phyloP scores from a whole-genome alignment of 495 filamentous ascomycete species.

The Daldinia concentrica region DNA sequence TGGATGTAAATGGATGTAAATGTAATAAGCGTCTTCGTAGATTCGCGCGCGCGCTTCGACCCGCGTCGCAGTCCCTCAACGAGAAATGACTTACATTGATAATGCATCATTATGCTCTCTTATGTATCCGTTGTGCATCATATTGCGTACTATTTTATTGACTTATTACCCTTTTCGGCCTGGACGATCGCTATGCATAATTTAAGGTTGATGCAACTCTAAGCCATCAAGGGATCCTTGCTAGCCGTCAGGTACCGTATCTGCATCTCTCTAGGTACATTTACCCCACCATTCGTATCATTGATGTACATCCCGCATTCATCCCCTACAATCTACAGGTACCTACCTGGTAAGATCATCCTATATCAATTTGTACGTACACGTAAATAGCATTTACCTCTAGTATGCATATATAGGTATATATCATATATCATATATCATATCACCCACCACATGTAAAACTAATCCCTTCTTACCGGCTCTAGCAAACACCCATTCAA shows the following conservation, averaged over 20 bases:
- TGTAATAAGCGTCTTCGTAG: neutral
- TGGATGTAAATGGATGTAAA: too few species aligned
- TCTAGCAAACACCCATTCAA: too few species aligned
- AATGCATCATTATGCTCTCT: too few species aligned
- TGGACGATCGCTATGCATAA: conserved; percentile 7
- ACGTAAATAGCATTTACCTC: too few species aligned
- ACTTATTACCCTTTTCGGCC: conserved; percentile 25
- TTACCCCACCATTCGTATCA: conserved; percentile 19
- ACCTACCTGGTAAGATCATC: too few species aligned
- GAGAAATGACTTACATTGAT: conserved; percentile 1
- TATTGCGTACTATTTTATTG: conserved; percentile 18
- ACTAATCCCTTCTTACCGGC: too few species aligned
- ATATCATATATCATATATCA: too few species aligned
- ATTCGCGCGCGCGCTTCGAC: conserved; percentile 20
- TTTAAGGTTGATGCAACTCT: conserved; percentile 23
- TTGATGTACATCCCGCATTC: neutral
- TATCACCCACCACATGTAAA: too few species aligned
- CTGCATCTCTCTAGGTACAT: neutral
- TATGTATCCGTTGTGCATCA: conserved; percentile 15
- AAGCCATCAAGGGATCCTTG: conserved; percentile 15
- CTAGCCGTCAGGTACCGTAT: conserved; percentile 25
- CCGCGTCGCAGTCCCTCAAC: conserved; percentile 13
- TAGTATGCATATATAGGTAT: too few species aligned
- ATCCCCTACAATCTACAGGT: neutral
- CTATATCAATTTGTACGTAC: too few species aligned